Evolutionary conservation across 2,329 filamentous ascomycete genomes (phyloP), one percentile per base, ranked within the genome.

Genomic region (Sporothrix pallida): DNA sequence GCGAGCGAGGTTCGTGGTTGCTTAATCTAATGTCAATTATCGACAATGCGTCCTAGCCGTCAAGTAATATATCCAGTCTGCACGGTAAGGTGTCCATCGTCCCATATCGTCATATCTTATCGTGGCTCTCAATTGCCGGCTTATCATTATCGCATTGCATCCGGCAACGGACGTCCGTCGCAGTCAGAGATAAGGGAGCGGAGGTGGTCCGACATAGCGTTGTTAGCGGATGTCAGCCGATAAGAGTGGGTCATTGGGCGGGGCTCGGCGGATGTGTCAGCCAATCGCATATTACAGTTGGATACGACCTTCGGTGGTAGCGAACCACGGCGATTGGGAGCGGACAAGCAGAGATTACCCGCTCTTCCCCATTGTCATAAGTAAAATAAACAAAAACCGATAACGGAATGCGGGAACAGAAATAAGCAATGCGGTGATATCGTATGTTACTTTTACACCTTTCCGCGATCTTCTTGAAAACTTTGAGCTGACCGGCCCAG

Each of bases 161-260:
- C 60, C 60, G 31, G 31, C 44, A 31, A 37, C 60, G 60, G 60
- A 63, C 60, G 37, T 63, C 60, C 37, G 60, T 63, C 60, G 60
- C 60, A 63, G 60, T 37, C 17, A 42, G 4, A 63, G 60, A 63
- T 63, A 63, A 63, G 60, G 8, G 8, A 42, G 60, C 60, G 60
- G 60, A 63, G 31, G 37, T 63, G 60, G 31, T 37, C 60, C 60
- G 60, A 63, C 58, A 63, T 12, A 37, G 12, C 42, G 37, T n/a
- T 31, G 62, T 48, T 31, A 50, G 26, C 60, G 70, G 46, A 67
- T 31, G 8, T 17, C 12, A 31, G n/a, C 48, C 48, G 60, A 54
- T 17, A 52, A 17, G 6, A 52, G 13, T 26, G 62, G 44, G 17
- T 6, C n/a, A 7, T 5, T 13, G 5, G 15, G 12, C 62, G 42